Conservation (phyloP, 1,284 basidiomycete species). For the Cutaneotrichosporon sp. region DNA sequence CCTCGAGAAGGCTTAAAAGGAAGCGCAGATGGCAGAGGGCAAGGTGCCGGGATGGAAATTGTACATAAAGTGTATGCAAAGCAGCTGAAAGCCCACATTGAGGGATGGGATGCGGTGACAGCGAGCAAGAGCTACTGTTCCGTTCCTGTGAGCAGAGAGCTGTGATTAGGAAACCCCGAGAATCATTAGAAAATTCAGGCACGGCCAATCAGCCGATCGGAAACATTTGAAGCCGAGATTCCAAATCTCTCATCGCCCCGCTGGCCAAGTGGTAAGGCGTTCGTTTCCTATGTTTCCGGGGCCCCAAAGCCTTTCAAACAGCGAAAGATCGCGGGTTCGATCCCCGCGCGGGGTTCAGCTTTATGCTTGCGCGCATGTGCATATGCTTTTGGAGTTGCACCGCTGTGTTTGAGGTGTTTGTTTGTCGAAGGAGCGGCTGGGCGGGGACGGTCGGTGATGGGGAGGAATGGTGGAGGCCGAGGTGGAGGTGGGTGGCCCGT, state of each 20-base stretch:
- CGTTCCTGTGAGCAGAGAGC: too few relatives aligned
- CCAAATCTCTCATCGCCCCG: background rate
- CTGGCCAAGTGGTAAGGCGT: conserved; percentile 1
- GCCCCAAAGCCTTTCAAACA: too few relatives aligned
- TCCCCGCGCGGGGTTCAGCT: background rate
- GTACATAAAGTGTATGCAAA: too few relatives aligned
- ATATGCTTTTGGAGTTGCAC: background rate
- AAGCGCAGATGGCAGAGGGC: too few relatives aligned
- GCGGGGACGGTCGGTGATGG: too few relatives aligned
- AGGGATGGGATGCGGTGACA: too few relatives aligned
- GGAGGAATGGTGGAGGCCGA: too few relatives aligned
- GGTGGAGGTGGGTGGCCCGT: too few relatives aligned
- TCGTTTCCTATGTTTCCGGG: background rate
- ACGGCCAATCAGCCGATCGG: background rate
- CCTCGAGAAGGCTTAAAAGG: background rate
- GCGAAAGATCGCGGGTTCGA: conserved; percentile 1
- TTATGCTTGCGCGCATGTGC: background rate
- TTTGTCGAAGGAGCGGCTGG: background rate
- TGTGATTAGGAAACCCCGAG: background rate
- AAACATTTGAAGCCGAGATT: background rate
- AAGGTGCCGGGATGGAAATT: too few relatives aligned
- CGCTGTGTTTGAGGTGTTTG: too few relatives aligned
- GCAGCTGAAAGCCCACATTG: too few relatives aligned
- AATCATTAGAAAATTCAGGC: background rate
- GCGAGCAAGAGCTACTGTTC: too few relatives aligned